Base-by-base conservation (phyloP, 805 yeast species). In the Debaryomyces hansenii region DNA sequence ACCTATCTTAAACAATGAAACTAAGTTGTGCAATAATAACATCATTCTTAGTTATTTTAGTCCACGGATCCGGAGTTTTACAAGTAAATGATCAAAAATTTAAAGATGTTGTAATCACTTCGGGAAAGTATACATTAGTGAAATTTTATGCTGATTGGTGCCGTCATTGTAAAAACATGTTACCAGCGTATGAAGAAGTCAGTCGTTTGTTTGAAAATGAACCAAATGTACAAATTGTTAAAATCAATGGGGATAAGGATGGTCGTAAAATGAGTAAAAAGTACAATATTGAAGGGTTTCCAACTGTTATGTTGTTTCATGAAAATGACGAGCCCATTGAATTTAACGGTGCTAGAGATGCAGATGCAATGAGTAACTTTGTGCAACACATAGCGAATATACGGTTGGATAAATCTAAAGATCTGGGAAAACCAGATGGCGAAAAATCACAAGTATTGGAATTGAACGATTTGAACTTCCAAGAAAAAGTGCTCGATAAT, bases 101-200 rank as follows among this genome's bases (percentile, higher is more conserved):
- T 58, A 78, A 80, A 43, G 78, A 75, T 14, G 63, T 80, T 36
- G 85, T 82, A 14, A 66, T 77, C 44, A 77, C 81, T 39, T 77
- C 85, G 5, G 83, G 79, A 29, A 72, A 70, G 48, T 70, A 60
- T 50, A 63, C 70, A 4, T 59, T 79, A 62, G 70, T 75, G 53
- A 67, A 74, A 59, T 77, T 78, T 53, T 83, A 77, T 55, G 87
- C 90, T 8, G 82, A 79, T 44, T 84, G 90, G 90, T 84, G 90
- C 62, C 68, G 82, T 32, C 89, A 84, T 60, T 84, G 90, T 59
- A 79, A 78, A 59, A 70, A 68, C 32, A 59, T 84, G 56, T 72
- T 70, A 60, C 89, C 89, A 5, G 67, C 72, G 2, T 74, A 72
- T 55, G 71, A 59, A 42, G 56, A 64, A 54, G 54, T 73, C 10